Evolutionary conservation across 176 grass and related monocot species (phyloP).

Genomic region (Bolboschoenus planiculmis): DNA sequence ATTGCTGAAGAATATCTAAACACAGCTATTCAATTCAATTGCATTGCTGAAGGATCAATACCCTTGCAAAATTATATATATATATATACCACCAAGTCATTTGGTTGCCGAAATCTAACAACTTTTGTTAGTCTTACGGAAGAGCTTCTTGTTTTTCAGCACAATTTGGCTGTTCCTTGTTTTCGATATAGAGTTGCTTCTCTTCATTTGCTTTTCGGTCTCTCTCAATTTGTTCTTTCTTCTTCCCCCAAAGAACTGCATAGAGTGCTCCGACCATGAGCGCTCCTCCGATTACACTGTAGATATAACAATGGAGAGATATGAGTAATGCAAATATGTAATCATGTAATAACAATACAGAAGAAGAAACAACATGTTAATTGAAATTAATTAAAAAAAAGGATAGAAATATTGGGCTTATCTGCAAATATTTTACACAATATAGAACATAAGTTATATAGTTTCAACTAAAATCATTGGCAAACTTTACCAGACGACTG

Average conservation of each 20-base stretch:
- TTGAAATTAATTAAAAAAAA: no score
- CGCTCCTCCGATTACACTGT: constrained; percentile 32
- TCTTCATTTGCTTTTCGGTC: neutral
- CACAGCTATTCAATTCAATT: no score
- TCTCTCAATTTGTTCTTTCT: constrained; percentile 16
- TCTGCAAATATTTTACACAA: no score
- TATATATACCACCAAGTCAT: neutral
- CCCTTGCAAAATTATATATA: no score
- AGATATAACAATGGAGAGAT: neutral
- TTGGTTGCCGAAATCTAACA: neutral
- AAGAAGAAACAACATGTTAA: neutral
- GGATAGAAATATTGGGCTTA: no score
- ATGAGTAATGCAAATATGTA: no score
- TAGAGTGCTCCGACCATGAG: constrained; percentile 45
- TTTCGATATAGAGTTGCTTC: neutral
- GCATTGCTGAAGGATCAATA: no score
- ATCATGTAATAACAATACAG: neutral
- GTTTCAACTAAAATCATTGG: no score
- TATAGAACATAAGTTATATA: no score
- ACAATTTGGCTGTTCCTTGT: neutral
- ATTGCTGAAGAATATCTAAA: no score
- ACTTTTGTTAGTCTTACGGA: neutral
- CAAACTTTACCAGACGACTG: no score
- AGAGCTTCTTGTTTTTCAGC: neutral
- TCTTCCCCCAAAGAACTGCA: constrained; percentile 39